A percentile compares a stretch with the other conserved stretches of the same genome.
These are phyloP conservation scores for Saccharomycopsis babjevae DNA, from an alignment of 805 yeast species.

Conservation along the genomic window DNA sequence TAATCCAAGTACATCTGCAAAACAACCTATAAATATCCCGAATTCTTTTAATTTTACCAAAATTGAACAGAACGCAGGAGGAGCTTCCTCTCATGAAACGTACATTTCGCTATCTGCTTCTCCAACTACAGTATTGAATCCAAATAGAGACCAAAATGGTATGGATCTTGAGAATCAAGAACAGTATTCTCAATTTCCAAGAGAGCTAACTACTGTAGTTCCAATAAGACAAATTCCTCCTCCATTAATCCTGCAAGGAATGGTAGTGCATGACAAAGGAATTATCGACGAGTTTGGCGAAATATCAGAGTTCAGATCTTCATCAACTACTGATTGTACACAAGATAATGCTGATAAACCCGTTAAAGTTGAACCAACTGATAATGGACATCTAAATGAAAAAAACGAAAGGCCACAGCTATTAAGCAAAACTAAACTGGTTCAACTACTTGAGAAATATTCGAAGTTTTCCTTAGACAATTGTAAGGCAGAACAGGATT, in stretches of 20 bases:
- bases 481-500: not conserved
- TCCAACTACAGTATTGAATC: not conserved
- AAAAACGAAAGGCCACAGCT: not conserved
- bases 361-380: not conserved
- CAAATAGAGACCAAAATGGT: not conserved
- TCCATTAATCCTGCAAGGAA: not conserved
- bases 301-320: not conserved
- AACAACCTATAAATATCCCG: not conserved
- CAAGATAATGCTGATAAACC: not conserved
- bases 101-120: not conserved
- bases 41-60: not conserved
- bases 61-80: not conserved
- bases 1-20: not conserved
- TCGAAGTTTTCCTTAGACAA: not conserved
- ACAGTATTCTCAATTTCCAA: not conserved
- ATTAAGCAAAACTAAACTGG: not conserved
- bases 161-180: not conserved
- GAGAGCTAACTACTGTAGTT: not conserved
- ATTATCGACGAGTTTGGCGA: constrained; percentile 8
- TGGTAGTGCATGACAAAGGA: not conserved
- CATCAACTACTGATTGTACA: not conserved
- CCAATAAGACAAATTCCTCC: not conserved
- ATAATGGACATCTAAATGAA: not conserved
- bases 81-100: not conserved
- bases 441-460: not conserved